Percentiles rank a stretch among this genome's conserved stretches.
These are phyloP conservation scores for Drosera spatulata DNA, from an alignment of 179 eudicot genomes.

Conservation along the genomic window DNA sequence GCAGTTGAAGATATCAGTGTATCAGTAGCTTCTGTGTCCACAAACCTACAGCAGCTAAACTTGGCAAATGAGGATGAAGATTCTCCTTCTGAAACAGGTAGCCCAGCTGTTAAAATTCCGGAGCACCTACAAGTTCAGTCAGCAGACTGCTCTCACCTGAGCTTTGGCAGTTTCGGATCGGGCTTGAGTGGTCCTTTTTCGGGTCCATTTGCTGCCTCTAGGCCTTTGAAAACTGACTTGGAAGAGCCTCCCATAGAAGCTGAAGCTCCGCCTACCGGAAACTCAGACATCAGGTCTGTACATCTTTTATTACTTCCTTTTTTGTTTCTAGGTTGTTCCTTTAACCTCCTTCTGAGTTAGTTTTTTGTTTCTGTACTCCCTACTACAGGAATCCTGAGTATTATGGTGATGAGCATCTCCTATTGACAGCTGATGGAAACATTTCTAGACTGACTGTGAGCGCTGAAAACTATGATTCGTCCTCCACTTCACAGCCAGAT, in stretches of 20 bases:
- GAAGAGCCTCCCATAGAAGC: slow-evolving; percentile 42
- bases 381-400: slow-evolving; percentile 59
- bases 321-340: neutral
- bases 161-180: slow-evolving; percentile 93
- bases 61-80: slow-evolving; percentile 42
- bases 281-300: slow-evolving; percentile 50
- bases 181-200: slow-evolving; percentile 40
- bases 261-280: slow-evolving; percentile 43
- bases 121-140: slow-evolving; percentile 78
- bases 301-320: neutral
- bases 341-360: neutral
- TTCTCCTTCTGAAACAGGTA: slow-evolving; percentile 40
- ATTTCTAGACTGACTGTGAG: slow-evolving; percentile 39
- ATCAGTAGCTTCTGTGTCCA: slow-evolving; percentile 52
- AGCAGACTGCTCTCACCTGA: slow-evolving; percentile 75
- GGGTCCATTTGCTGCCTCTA: slow-evolving; percentile 39
- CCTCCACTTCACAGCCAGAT: slow-evolving; percentile 58
- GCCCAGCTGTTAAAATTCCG: slow-evolving; percentile 81
- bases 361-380: neutral
- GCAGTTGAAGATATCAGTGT: slow-evolving; percentile 50
- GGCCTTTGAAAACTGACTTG: slow-evolving; percentile 21
- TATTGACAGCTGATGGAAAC: slow-evolving; percentile 45
- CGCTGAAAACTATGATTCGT: slow-evolving; percentile 42
- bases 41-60: slow-evolving; percentile 60
- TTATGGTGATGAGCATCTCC: slow-evolving; percentile 58